These are phyloP conservation scores for Solanum hybrid DNA, from an alignment of 305 asterid genomes.

Conservation along the genomic window DNA sequence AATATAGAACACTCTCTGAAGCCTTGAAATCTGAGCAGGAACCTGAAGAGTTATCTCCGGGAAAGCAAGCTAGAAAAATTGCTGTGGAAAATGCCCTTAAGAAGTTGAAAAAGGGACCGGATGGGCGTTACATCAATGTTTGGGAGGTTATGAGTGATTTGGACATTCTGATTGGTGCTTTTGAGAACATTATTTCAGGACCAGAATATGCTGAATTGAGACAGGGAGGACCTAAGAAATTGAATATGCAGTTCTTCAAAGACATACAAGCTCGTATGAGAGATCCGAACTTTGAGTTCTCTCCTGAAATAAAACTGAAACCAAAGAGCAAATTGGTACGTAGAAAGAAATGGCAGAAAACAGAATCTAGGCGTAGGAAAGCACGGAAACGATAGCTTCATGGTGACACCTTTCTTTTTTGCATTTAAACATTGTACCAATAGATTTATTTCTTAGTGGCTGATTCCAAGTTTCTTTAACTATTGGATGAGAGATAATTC, in stretches of 20 bases:
- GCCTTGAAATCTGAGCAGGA: conserved; percentile 77
- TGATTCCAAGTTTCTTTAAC: not conserved
- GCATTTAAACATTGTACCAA: not conserved
- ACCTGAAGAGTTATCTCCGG: conserved; percentile 77
- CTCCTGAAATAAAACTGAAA: conserved; percentile 72
- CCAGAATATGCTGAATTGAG: conserved; percentile 89
- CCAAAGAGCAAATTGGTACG: conserved; percentile 76
- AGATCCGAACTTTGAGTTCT: conserved; percentile 77
- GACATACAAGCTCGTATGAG: conserved; percentile 89
- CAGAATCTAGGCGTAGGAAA: conserved; percentile 78
- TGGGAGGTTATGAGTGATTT: conserved; percentile 97
- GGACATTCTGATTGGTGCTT: conserved; percentile 79
- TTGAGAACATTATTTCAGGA: conserved; percentile 81
- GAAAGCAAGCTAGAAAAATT: conserved; percentile 72
- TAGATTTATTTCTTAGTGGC: not conserved
- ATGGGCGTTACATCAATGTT: conserved; percentile 76
- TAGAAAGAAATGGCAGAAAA: conserved; percentile 76
- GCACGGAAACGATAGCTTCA: conserved; percentile 56
- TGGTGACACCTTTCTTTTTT: not conserved
- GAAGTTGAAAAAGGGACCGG: conserved; percentile 85
- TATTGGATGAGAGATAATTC: not conserved
- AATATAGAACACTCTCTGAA: conserved; percentile 58
- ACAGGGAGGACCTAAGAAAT: conserved; percentile 78
- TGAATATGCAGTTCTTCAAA: conserved; percentile 77
- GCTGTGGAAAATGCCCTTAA: conserved; percentile 86